Evolutionary conservation across 164 flowering plant genomes (phyloP).

Genomic region (Vitis labrusca): DNA sequence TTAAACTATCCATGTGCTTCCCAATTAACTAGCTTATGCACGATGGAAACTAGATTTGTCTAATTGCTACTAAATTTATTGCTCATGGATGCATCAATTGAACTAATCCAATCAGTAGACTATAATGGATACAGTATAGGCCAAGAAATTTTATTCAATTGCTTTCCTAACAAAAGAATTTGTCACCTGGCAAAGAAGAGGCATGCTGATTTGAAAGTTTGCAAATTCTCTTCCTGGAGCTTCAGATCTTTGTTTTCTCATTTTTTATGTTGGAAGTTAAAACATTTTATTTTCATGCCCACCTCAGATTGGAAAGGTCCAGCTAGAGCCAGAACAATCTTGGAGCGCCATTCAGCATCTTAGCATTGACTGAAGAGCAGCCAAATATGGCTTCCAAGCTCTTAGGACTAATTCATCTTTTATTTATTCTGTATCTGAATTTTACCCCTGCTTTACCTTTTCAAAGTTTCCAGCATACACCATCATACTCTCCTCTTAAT

Average conservation of each 20-base stretch:
- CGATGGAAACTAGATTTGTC: not conserved
- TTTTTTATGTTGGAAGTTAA: too few species aligned
- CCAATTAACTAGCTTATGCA: not conserved
- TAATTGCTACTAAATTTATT: not conserved
- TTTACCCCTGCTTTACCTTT: not conserved
- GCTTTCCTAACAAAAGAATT: too few species aligned
- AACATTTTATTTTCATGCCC: not conserved
- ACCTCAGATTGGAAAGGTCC: constrained; percentile 51
- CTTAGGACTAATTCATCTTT: not conserved
- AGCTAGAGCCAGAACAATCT: constrained; percentile 57
- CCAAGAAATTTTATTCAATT: too few species aligned
- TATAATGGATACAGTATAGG: not conserved
- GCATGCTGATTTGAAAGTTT: not conserved
- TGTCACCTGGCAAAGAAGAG: too few species aligned
- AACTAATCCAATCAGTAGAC: not conserved
- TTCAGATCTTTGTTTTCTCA: too few species aligned
- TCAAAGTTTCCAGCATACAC: not conserved
- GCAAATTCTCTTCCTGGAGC: not conserved
- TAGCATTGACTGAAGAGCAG: constrained; percentile 32
- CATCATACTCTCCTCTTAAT: too few species aligned
- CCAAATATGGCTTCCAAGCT: constrained; percentile 4
- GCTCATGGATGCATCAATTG: not conserved
- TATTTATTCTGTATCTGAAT: not conserved
- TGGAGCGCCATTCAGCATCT: constrained; percentile 65
- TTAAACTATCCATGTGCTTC: not conserved